Evolutionary conservation across 1,284 basidiomycete species (phyloP).

Genomic region (Wolfiporia cocos): DNA sequence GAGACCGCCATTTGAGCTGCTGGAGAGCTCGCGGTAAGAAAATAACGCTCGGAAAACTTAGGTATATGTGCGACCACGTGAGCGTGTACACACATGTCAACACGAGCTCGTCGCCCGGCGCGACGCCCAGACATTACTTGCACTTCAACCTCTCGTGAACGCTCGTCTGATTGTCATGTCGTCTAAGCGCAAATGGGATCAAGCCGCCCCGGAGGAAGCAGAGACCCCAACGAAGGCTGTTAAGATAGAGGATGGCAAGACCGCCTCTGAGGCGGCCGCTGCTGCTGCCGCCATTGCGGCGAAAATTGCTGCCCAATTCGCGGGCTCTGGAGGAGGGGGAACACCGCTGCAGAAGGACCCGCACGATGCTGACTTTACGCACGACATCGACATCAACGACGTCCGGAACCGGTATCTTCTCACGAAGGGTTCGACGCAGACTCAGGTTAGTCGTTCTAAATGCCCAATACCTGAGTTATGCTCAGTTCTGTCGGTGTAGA

Average conservation of each 20-base stretch:
- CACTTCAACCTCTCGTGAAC: no score
- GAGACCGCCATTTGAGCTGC: slow-evolving; percentile 17
- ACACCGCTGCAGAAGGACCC: slow-evolving; percentile 45
- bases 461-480: not conserved
- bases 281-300: slow-evolving; percentile 84
- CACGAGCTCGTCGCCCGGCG: not conserved
- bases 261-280: slow-evolving; percentile 74
- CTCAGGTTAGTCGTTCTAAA: slow-evolving; percentile 54
- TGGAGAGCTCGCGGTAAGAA: slow-evolving; percentile 13
- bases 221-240: slow-evolving; percentile 38
- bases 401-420: slow-evolving; percentile 92
- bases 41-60: slow-evolving; percentile 1
- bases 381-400: slow-evolving; percentile 98
- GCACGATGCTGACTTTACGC: slow-evolving; percentile 79
- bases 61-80: not conserved
- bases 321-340: slow-evolving; percentile 38
- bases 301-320: slow-evolving; percentile 86
- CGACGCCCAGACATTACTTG: no score
- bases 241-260: slow-evolving; percentile 53
- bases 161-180: slow-evolving; percentile 31
- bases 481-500: slow-evolving; percentile 37
- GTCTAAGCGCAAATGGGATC: slow-evolving; percentile 72
- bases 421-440: slow-evolving; percentile 91
- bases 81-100: not conserved
- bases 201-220: slow-evolving; percentile 43